Evolutionary conservation across 768 basidiomycete genomes (phyloP), one percentile per base, ranked within the genome.

Genomic region (Xerocomellus dryophilus): DNA sequence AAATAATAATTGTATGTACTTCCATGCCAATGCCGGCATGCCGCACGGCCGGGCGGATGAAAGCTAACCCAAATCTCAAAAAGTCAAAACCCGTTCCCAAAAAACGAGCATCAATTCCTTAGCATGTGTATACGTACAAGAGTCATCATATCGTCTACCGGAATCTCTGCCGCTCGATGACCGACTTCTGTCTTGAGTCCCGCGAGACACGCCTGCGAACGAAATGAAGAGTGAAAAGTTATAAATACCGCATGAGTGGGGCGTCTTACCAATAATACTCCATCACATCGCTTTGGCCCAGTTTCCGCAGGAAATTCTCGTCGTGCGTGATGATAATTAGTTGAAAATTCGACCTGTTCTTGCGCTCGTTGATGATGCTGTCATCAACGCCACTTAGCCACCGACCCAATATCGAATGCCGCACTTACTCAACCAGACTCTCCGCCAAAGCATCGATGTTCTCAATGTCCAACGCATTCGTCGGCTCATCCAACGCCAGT

Each of bases 251-350:
- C 4, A 9, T 6, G 23, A 34, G 7, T 10, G 4, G 12, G 39
- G 20, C 25, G 18, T 43, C 38, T 63, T 58, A 91, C 93, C 93
- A 97, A 67, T 93, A 98, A 65, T 93, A 86, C 61, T 97, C 93
- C 82, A 98, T 88, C n/a, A 92, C 90, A 59, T 92, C 86, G 57
- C 82, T 82, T 57, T 93, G 90, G 1, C 95, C 94, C 25, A 98
- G 80, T 64, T 92, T 92, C 32, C 84, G 80, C 44, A 99, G 78
- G 77, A 99, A 98, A 55, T 84, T 89, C 71, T 98, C 96, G 73
- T 98, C 94, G 70, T 98, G 96, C 4, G 97, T 99, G 71, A 95
- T 96, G 66, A 96, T 86, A 62, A 98, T 87, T 34, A 98, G 80
- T 73, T 99, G 97, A 80, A 98, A 97, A 68, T 96, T 97, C 5